Evolutionary conservation across 2,329 filamentous ascomycete genomes (phyloP).

Genomic region (Lojkania enalia): DNA sequence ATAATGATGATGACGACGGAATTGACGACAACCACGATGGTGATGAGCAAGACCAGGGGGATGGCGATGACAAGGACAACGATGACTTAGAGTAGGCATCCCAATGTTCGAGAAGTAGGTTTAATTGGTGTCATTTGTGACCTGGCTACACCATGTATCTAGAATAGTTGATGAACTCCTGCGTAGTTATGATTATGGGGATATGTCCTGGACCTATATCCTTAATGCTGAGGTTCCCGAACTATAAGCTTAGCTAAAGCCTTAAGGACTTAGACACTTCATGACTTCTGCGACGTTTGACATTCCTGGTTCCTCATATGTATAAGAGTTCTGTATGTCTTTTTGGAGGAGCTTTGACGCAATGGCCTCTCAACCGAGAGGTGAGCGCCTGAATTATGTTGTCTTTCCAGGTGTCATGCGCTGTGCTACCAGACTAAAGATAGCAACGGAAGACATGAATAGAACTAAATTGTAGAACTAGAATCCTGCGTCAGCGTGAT

Average conservation of each 20-base stretch:
- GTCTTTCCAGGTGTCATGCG: conserved; percentile 61
- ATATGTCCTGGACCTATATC: too few relatives aligned
- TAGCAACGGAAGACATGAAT: conserved; percentile 93
- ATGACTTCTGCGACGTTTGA: too few relatives aligned
- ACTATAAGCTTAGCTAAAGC: too few relatives aligned
- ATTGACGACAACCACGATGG: conserved; percentile 18
- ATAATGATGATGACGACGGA: conserved; percentile 24
- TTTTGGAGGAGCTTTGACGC: too few relatives aligned
- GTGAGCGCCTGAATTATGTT: too few relatives aligned
- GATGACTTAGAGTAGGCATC: conserved; percentile 33
- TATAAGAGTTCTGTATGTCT: too few relatives aligned
- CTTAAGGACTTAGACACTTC: too few relatives aligned
- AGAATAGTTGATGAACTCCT: not conserved
- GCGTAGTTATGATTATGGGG: not conserved
- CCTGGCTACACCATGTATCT: too few relatives aligned
- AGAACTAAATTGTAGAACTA: conserved; percentile 98
- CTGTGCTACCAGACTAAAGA: conserved; percentile 92
- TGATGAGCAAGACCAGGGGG: conserved; percentile 8
- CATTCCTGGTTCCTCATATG: not conserved
- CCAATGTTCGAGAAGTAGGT: too few relatives aligned
- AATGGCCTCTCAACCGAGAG: too few relatives aligned
- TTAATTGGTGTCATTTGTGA: too few relatives aligned
- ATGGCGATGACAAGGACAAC: conserved; percentile 19
- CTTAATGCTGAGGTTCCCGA: too few relatives aligned
- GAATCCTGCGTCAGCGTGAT: not conserved